phyloP scores from a whole-genome alignment of 495 filamentous ascomycete species.

The Aeminium ludgeri region DNA sequence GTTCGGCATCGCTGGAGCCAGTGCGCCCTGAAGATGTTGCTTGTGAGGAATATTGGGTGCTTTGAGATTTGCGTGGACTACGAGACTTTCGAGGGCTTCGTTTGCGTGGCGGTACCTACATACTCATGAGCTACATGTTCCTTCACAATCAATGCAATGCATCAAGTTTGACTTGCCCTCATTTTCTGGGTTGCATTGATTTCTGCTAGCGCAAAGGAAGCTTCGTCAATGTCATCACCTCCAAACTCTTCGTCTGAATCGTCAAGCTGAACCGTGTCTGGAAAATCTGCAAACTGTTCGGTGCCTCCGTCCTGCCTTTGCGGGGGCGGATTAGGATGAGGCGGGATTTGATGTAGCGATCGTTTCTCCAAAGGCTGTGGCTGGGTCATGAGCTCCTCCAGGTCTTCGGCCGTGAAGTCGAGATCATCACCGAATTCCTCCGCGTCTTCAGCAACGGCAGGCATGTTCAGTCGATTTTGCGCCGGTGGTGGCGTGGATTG shows the following conservation, averaged over 20 bases:
- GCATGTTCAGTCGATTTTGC: conserved; percentile 8
- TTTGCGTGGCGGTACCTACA: conserved; percentile 9
- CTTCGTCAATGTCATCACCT: conserved; percentile 45
- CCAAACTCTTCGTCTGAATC: conserved; percentile 27
- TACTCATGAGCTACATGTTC: conserved; percentile 14
- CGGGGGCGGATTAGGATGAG: conserved; percentile 4
- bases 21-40: conserved; percentile 35
- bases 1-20: not conserved
- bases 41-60: conserved; percentile 28
- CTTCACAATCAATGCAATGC: conserved; percentile 4
- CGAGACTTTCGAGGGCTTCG: conserved; percentile 1
- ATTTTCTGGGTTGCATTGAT: conserved; percentile 35
- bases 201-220: conserved; percentile 34
- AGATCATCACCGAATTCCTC: conserved; percentile 41
- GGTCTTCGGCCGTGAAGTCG: conserved; percentile 17
- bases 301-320: not conserved
- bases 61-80: conserved; percentile 11
- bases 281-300: not conserved
- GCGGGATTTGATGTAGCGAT: conserved; percentile 30
- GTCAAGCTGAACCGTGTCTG: conserved; percentile 6
- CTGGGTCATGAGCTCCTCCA: conserved; percentile 16
- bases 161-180: conserved; percentile 15
- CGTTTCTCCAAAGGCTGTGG: conserved; percentile 29
- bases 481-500: conserved; percentile 2
- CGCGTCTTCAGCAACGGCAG: conserved; percentile 14